These are phyloP conservation scores for Diospyros kaki DNA, from an alignment of 148 eudicot species.

Conservation along the genomic window DNA sequence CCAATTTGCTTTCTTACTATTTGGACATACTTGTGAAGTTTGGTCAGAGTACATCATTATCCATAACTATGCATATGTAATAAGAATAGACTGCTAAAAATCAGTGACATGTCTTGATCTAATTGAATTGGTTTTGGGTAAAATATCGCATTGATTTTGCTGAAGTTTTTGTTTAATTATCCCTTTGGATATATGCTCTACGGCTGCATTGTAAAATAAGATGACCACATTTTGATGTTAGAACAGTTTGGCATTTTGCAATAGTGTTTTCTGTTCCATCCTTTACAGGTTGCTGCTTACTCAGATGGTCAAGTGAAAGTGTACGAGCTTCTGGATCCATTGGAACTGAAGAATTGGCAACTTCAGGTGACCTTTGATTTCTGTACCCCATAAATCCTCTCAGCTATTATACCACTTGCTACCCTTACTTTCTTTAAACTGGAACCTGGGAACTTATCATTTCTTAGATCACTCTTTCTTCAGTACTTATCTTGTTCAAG, in stretches of 20 bases:
- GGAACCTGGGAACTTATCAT: too few relatives aligned
- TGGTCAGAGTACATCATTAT: too few relatives aligned
- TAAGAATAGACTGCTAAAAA: too few relatives aligned
- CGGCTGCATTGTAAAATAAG: background rate
- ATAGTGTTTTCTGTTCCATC: constrained; percentile 4
- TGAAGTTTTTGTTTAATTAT: background rate
- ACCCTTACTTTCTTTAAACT: background rate
- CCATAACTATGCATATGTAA: too few relatives aligned
- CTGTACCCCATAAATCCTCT: background rate
- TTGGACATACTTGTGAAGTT: too few relatives aligned
- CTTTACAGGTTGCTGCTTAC: constrained; percentile 69
- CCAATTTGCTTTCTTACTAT: too few relatives aligned
- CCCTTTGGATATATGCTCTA: background rate
- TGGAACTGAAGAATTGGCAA: constrained; percentile 83
- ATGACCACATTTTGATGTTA: background rate
- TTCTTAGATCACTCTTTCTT: too few relatives aligned
- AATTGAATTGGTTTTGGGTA: too few relatives aligned
- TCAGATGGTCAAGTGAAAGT: constrained; percentile 83
- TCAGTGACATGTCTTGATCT: too few relatives aligned
- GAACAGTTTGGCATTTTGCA: too few relatives aligned
- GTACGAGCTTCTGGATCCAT: constrained; percentile 67
- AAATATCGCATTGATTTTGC: background rate
- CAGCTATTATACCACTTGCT: background rate
- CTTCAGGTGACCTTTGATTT: constrained; percentile 63
- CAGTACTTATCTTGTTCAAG: too few relatives aligned